Evolutionary conservation across 345 rosid genomes (phyloP).

Genomic region (Draba incana): DNA sequence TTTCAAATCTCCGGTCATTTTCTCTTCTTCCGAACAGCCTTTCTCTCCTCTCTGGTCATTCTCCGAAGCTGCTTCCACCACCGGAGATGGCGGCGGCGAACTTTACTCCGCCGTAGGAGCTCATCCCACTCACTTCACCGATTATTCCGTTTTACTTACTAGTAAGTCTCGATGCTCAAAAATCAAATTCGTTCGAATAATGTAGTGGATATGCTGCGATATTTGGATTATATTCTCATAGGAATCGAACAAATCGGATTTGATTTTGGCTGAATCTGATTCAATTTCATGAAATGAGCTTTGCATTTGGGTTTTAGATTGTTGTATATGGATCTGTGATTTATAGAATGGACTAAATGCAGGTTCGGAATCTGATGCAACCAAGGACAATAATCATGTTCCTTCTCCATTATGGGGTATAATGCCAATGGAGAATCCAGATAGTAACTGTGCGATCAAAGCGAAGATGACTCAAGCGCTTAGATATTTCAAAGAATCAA

Average conservation of each 20-base stretch:
- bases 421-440: constrained; percentile 63
- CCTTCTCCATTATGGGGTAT: constrained; percentile 57
- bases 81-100: constrained; percentile 42
- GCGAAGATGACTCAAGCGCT: constrained; percentile 91
- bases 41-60: constrained; percentile 94
- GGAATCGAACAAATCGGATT: constrained; percentile 26
- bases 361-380: constrained; percentile 51
- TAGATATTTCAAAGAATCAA: constrained; percentile 75
- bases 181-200: constrained; percentile 4
- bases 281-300: no score
- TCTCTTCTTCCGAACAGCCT: constrained; percentile 68
- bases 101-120: constrained; percentile 39
- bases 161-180: constrained; percentile 48
- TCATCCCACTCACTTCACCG: constrained; percentile 48
- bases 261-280: neutral
- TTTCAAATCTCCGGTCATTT: constrained; percentile 61
- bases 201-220: no score
- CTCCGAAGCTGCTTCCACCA: constrained; percentile 48
- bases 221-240: no score
- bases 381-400: constrained; percentile 45
- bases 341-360: constrained; percentile 29
- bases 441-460: constrained; percentile 64
- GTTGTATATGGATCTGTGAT: constrained; percentile 2
- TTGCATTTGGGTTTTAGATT: constrained; percentile 2
- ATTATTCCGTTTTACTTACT: constrained; percentile 52